phyloP scores from a whole-genome alignment of 129 eudicot genomes.

The Daucus carota region DNA sequence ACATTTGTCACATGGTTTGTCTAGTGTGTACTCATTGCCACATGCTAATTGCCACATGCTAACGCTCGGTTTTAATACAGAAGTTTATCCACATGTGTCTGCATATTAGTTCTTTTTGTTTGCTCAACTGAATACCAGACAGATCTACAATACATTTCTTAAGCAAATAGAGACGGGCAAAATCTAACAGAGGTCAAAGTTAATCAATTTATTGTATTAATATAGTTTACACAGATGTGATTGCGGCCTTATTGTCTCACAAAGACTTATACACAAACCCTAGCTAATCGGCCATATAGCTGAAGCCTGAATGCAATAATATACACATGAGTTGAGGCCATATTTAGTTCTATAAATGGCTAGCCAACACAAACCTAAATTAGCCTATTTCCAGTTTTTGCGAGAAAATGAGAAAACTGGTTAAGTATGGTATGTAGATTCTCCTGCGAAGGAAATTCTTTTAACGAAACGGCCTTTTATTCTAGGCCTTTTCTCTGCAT shows the following conservation, averaged over 20 bases:
- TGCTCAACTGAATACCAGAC: background rate
- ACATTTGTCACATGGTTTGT: too few relatives aligned
- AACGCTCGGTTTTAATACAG: too few relatives aligned
- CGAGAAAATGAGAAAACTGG: conserved; percentile 32
- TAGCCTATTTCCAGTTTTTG: conserved; percentile 17
- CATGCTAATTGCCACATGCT: too few relatives aligned
- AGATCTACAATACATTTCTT: background rate
- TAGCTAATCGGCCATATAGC: background rate
- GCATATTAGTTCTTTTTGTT: too few relatives aligned
- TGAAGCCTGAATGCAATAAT: background rate
- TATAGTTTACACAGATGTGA: background rate
- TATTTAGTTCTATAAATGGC: background rate
- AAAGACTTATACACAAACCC: background rate
- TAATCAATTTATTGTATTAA: background rate
- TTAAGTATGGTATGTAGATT: conserved; percentile 5
- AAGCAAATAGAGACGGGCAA: background rate
- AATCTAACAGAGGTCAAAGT: background rate
- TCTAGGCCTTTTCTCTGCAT: conserved; percentile 93
- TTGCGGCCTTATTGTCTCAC: background rate
- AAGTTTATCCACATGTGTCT: too few relatives aligned
- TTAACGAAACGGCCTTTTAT: conserved; percentile 94
- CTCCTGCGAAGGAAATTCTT: conserved; percentile 45
- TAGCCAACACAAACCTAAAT: background rate
- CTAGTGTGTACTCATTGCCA: too few relatives aligned
- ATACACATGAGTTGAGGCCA: background rate